Percentiles rank a stretch among this genome's conserved stretches.
Evolutionary conservation across 2,329 filamentous ascomycete genomes (phyloP).

Genomic region (Trematosphaeria pertusa): DNA sequence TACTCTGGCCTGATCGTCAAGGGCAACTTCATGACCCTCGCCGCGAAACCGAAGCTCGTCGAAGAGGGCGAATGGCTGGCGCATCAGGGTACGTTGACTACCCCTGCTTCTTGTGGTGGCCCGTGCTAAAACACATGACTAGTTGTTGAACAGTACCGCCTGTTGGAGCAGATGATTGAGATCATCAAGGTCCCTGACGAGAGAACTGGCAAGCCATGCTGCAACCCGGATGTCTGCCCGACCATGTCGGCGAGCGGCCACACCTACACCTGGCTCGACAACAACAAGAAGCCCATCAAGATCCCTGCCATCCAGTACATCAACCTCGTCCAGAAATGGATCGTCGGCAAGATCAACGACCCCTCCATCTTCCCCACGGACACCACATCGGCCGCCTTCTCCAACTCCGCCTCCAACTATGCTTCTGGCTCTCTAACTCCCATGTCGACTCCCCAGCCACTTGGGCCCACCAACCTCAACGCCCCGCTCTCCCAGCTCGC

Average conservation of each 20-base stretch:
- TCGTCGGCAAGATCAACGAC: constrained; percentile 93
- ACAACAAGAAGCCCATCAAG: constrained; percentile 84
- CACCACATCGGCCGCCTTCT: constrained; percentile 71
- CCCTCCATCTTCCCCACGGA: constrained; percentile 89
- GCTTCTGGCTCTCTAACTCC: constrained; percentile 61
- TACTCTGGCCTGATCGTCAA: constrained; percentile 90
- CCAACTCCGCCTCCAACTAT: constrained; percentile 60
- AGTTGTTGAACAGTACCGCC: constrained; percentile 93
- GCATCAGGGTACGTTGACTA: constrained; percentile 75
- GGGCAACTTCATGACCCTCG: constrained; percentile 96
- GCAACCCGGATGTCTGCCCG: constrained; percentile 83
- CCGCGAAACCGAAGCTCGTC: constrained; percentile 89
- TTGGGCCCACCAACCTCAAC: constrained; percentile 55
- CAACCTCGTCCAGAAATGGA: constrained; percentile 95
- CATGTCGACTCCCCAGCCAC: constrained; percentile 51
- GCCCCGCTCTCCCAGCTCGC: constrained; percentile 68
- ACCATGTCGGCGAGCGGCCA: constrained; percentile 96
- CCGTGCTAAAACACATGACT: constrained; percentile 33
- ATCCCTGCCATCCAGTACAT: constrained; percentile 94
- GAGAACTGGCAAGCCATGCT: constrained; percentile 75
- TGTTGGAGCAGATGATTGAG: constrained; percentile 87
- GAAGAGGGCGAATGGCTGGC: constrained; percentile 96
- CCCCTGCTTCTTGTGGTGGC: constrained; percentile 25
- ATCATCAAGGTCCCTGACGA: constrained; percentile 87
- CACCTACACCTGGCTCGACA: constrained; percentile 96